Conservation (phyloP, 2,329 filamentous ascomycete species). For the Blastomyces gilchristii region DNA sequence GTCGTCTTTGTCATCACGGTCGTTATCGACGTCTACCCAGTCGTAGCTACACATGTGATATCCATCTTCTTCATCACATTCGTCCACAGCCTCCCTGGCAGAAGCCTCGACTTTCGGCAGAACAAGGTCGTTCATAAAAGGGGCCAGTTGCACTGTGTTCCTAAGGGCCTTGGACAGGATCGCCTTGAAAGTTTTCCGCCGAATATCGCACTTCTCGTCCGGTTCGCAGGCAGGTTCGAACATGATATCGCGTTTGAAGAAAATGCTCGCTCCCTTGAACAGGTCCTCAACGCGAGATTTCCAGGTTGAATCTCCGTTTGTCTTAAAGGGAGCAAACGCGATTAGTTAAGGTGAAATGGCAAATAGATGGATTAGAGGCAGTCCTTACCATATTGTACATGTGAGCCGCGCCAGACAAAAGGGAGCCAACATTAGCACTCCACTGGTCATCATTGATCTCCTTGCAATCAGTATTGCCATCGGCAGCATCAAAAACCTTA, state of each 20-base stretch:
- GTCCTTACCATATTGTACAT: conserved; percentile 38
- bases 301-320: conserved; percentile 19
- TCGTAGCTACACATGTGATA: neutral
- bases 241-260: conserved; percentile 50
- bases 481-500: conserved; percentile 55
- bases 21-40: neutral
- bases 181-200: conserved; percentile 67
- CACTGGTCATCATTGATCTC: conserved; percentile 54
- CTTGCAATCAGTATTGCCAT: conserved; percentile 49
- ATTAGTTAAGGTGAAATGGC: conserved; percentile 3
- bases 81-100: conserved; percentile 43
- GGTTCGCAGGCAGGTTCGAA: conserved; percentile 59
- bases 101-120: conserved; percentile 43
- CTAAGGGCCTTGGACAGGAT: conserved; percentile 61
- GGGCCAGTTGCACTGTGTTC: conserved; percentile 45
- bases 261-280: conserved; percentile 43
- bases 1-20: neutral
- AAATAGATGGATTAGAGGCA: neutral
- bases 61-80: conserved; percentile 1
- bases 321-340: conserved; percentile 7
- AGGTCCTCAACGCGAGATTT: conserved; percentile 46
- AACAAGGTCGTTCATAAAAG: conserved; percentile 44
- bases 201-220: conserved; percentile 52
- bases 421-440: conserved; percentile 55
- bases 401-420: conserved; percentile 43